These are phyloP conservation scores for Rossbeevera mucosa DNA, from an alignment of 768 basidiomycete species.

Conservation along the genomic window DNA sequence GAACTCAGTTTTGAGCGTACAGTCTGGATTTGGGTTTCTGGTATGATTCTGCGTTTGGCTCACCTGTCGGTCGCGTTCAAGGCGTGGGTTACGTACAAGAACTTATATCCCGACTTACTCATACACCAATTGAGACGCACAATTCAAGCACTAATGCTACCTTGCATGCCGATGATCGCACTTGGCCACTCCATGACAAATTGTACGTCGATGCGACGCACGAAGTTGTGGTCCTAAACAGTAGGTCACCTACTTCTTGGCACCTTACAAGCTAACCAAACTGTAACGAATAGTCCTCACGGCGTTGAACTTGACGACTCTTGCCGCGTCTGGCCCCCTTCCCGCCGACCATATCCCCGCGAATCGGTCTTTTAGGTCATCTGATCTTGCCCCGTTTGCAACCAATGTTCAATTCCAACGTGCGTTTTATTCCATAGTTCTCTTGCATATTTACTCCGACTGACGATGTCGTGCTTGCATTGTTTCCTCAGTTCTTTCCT, in stretches of 20 bases:
- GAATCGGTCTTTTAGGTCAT: conserved; percentile 63
- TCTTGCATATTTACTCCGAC: background rate
- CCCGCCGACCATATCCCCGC: conserved; percentile 67
- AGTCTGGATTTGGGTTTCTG: conserved; percentile 25
- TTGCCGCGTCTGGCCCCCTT: conserved; percentile 70
- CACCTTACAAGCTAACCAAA: background rate
- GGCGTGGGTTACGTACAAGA: conserved; percentile 83
- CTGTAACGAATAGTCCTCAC: conserved; percentile 55
- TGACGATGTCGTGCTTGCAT: background rate
- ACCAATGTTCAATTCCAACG: conserved; percentile 89
- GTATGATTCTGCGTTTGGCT: conserved; percentile 78
- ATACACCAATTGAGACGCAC: conserved; percentile 62
- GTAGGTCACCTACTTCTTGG: conserved; percentile 35
- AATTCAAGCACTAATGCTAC: conserved; percentile 86
- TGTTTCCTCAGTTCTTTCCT: conserved; percentile 56
- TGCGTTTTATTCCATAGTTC: conserved; percentile 33
- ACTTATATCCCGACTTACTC: conserved; percentile 75
- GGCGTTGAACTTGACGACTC: conserved; percentile 74
- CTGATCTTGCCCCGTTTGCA: conserved; percentile 81
- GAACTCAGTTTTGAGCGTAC: background rate
- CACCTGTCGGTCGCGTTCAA: conserved; percentile 69
- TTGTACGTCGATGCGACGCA: conserved; percentile 89
- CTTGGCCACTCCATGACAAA: conserved; percentile 66
- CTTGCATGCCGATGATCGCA: conserved; percentile 60
- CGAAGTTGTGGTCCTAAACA: conserved; percentile 86